Conservation (phyloP, 2,329 filamentous ascomycete genomes). For the Colletotrichum zoysiae region DNA sequence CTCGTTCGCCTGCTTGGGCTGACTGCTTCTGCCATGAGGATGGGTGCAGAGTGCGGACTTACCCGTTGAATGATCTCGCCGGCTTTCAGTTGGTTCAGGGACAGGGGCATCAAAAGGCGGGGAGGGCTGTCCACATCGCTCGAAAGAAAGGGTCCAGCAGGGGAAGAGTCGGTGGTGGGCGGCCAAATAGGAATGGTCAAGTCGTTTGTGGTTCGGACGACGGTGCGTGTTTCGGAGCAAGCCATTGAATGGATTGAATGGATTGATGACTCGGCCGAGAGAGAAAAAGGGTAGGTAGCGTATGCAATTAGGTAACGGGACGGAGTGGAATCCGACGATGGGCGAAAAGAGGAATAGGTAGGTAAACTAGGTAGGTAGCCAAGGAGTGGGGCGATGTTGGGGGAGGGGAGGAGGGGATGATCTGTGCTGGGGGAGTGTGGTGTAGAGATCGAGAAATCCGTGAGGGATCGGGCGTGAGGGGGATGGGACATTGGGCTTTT, state of each 20-base stretch:
- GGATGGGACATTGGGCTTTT: neutral
- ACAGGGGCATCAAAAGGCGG: neutral
- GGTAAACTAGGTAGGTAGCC: no score
- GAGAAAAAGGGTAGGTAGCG: no score
- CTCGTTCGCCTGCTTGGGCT: no score
- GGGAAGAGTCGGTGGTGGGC: neutral
- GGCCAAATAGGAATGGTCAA: neutral
- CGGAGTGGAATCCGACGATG: neutral
- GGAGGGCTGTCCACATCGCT: neutral
- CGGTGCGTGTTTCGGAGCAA: neutral
- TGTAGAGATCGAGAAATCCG: conserved; percentile 23
- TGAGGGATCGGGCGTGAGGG: conserved; percentile 1
- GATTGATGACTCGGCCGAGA: neutral
- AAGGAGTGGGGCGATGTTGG: neutral
- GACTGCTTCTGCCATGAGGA: neutral
- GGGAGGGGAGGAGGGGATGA: neutral
- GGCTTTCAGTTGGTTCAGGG: conserved; percentile 17
- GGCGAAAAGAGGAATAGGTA: neutral
- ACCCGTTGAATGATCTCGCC: conserved; percentile 15
- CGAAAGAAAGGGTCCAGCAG: neutral
- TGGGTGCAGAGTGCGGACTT: neutral
- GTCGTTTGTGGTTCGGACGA: conserved; percentile 6
- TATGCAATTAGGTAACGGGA: no score
- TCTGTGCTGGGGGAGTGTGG: neutral
- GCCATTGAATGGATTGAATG: neutral